Base-by-base conservation (phyloP, 1,284 basidiomycete species). In the Polyporus tsugae region DNA sequence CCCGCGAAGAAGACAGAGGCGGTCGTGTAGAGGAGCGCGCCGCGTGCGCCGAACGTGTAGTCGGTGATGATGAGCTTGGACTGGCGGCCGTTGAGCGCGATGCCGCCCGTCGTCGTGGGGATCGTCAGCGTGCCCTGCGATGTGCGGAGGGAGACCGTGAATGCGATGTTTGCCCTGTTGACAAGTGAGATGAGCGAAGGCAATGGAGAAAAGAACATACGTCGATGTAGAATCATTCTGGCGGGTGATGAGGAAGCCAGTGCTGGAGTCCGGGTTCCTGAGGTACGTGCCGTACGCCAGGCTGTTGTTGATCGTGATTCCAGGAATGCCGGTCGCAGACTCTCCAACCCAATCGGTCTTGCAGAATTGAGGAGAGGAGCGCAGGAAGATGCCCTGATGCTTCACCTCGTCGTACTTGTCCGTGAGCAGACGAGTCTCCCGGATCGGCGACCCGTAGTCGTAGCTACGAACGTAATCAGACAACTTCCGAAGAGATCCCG, bases 341-440 rank as follows among this genome's bases (percentile, higher is more conserved):
- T 93, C 86, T 1, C 88, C 89, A n/a, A 94, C 80, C 85, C 89
- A 87, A 71, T 93, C 86, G 0, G 93, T 94, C 79, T 93, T 92
- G 79, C 88, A 88, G 76, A 95, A 92, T 57, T 90, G 88, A 0
- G 88, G 90, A 6, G 91, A 90, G 73, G 88, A 91, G 41, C 92
- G 89, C 38, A 94, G 78, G 82, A 95, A 95, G 1, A 94, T 76
- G 11, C 86, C 90, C 76, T 95, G 88, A 19, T 87, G 84, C 76
- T 95, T 95, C 49, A 95, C 80, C 73, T 94, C 93, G 60, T 88
- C 83, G 76, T 86, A 92, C 77, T 95, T 95, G 13, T 85, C 75
- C 0, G 87, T 89, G 29, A 94, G 77, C 25, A 85, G 84, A 36
- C 93, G 85, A 19, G 84, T 87, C 80, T 95, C 93, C 36, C 86